Evolutionary conservation across 2,329 filamentous ascomycete genomes (phyloP).

Genomic region (Monosporascus sp.): DNA sequence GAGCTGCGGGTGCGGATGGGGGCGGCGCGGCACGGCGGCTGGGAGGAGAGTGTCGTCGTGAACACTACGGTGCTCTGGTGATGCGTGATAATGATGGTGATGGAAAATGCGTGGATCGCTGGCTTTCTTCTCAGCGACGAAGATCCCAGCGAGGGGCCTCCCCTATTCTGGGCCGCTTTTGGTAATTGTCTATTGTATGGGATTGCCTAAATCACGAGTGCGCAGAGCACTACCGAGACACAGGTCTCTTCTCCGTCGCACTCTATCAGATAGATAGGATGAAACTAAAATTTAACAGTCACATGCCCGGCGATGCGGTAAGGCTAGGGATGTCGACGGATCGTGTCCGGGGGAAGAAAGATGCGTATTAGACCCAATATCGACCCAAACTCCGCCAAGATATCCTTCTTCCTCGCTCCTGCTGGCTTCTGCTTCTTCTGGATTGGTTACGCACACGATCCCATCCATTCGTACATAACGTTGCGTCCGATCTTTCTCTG

Average conservation of each 20-base stretch:
- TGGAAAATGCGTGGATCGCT: neutral
- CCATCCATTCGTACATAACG: neutral
- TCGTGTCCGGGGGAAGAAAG: constrained; percentile 1
- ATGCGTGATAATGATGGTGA: neutral
- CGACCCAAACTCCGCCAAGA: constrained; percentile 43
- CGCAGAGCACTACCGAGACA: too few species aligned
- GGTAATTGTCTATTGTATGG: too few species aligned
- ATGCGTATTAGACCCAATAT: constrained; percentile 37
- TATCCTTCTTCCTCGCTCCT: constrained; percentile 26
- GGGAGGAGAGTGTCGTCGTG: constrained; percentile 23
- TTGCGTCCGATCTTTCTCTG: neutral
- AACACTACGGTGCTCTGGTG: constrained; percentile 26
- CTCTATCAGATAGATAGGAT: too few species aligned
- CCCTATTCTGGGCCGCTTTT: too few species aligned
- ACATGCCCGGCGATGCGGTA: too few species aligned
- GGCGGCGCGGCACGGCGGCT: constrained; percentile 8
- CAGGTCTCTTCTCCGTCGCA: too few species aligned
- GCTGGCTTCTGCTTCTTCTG: constrained; percentile 6
- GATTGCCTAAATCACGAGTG: too few species aligned
- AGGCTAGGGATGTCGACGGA: too few species aligned
- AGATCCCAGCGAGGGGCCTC: too few species aligned
- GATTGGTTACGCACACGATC: neutral
- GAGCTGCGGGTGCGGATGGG: constrained; percentile 23
- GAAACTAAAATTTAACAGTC: too few species aligned
- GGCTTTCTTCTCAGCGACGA: neutral